phyloP scores from a whole-genome alignment of 805 yeast genomes.

The Yarrowia deformans region DNA sequence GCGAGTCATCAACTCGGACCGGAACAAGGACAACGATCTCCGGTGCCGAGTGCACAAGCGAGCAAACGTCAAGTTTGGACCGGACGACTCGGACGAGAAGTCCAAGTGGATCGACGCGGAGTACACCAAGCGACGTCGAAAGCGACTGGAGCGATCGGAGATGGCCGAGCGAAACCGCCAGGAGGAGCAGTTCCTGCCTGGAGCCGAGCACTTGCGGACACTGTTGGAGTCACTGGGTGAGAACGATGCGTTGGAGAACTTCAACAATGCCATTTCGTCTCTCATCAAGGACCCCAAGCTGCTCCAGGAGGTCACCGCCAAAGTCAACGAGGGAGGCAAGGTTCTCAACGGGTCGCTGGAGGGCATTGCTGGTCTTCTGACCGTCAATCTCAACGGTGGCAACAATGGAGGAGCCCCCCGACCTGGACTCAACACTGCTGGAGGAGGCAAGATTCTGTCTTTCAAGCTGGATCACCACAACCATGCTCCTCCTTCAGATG shows the following conservation, averaged over 20 bases:
- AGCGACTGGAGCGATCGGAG: conserved; percentile 58
- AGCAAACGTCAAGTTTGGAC: conserved; percentile 73
- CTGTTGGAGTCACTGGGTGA: conserved; percentile 45
- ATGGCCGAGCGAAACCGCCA: conserved; percentile 26
- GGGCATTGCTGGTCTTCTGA: conserved; percentile 32
- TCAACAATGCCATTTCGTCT: conserved; percentile 46
- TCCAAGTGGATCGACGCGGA: conserved; percentile 78
- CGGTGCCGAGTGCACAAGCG: conserved; percentile 77
- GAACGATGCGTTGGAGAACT: conserved; percentile 43
- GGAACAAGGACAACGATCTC: conserved; percentile 88
- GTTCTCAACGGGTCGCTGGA: conserved; percentile 31
- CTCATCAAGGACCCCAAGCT: conserved; percentile 46
- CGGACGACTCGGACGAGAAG: conserved; percentile 58
- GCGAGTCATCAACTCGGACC: conserved; percentile 79
- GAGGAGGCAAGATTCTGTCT: conserved; percentile 37
- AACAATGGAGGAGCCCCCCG: neutral
- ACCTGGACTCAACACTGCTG: conserved; percentile 11
- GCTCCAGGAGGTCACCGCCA: conserved; percentile 43
- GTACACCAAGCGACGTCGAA: conserved; percentile 68
- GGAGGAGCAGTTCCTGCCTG: conserved; percentile 19
- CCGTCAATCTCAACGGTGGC: conserved; percentile 30
- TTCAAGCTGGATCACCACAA: conserved; percentile 34
- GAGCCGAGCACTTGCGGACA: conserved; percentile 45
- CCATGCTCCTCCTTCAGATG: conserved; percentile 17
- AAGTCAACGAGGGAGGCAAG: conserved; percentile 42